Conservation (phyloP, 805 yeast genomes). For the Kregervanrija fluxuum region DNA sequence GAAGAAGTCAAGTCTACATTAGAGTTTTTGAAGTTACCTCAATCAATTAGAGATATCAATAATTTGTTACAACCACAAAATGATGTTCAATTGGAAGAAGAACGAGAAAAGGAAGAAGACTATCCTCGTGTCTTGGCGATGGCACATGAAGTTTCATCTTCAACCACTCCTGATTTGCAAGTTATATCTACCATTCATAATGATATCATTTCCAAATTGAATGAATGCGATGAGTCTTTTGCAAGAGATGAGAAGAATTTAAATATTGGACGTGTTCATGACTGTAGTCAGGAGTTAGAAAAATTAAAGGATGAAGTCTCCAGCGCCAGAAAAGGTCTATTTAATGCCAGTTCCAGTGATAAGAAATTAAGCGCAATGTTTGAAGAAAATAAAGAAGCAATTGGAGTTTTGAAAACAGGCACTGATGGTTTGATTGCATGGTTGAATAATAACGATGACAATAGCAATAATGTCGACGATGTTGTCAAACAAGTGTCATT, state of each 20-base stretch:
- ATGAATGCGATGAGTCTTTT: conserved; percentile 7
- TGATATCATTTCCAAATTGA: background rate
- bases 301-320: conserved; percentile 46
- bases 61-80: conserved; percentile 13
- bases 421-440: conserved; percentile 31
- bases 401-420: conserved; percentile 39
- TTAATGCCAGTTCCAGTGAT: conserved; percentile 59
- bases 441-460: conserved; percentile 12
- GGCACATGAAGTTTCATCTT: conserved; percentile 25
- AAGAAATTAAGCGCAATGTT: conserved; percentile 42
- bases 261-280: conserved; percentile 7
- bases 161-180: background rate
- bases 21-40: conserved; percentile 75
- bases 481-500: conserved; percentile 32
- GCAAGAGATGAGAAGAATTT: conserved; percentile 30
- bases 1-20: conserved; percentile 73
- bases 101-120: conserved; percentile 24
- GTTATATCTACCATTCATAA: conserved; percentile 1
- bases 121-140: conserved; percentile 35
- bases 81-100: conserved; percentile 9
- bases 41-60: conserved; percentile 49
- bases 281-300: conserved; percentile 2
- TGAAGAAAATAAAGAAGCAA: conserved; percentile 33
- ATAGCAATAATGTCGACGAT: background rate
- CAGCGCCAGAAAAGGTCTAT: conserved; percentile 48